phyloP scores from a whole-genome alignment of 495 filamentous ascomycete genomes.

The Aspergillus nanangensis region DNA sequence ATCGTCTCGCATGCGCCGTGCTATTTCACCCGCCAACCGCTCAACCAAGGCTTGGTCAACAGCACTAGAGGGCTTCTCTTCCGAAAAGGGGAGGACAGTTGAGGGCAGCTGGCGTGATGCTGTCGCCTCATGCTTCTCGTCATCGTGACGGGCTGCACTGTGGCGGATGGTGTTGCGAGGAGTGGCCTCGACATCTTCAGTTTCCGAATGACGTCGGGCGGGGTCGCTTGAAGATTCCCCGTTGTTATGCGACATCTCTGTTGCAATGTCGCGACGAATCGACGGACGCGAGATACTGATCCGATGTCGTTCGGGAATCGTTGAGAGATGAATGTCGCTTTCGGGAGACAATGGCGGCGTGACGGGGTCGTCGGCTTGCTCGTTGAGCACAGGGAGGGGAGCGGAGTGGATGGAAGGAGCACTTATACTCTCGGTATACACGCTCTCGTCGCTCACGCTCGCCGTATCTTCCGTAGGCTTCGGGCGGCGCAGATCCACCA shows the following conservation, averaged over 20 bases:
- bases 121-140: constrained; percentile 31
- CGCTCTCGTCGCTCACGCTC: constrained; percentile 48
- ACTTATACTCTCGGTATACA: constrained; percentile 33
- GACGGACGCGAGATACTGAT: constrained; percentile 26
- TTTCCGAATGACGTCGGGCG: constrained; percentile 13
- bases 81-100: constrained; percentile 31
- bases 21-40: constrained; percentile 88
- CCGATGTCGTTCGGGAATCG: constrained; percentile 37
- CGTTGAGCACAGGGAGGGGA: constrained; percentile 35
- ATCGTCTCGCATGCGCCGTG: constrained; percentile 75
- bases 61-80: constrained; percentile 45
- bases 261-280: constrained; percentile 16
- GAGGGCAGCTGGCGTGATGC: constrained; percentile 29
- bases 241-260: constrained; percentile 11
- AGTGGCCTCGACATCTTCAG: constrained; percentile 32
- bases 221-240: constrained; percentile 30
- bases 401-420: constrained; percentile 39
- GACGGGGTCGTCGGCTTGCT: constrained; percentile 41
- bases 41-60: constrained; percentile 84
- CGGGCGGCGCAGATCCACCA: constrained; percentile 78
- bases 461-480: constrained; percentile 53
- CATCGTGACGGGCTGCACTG: constrained; percentile 5
- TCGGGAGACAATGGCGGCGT: constrained; percentile 39
- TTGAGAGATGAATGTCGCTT: constrained; percentile 27
- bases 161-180: constrained; percentile 28